Conservation (phyloP, 2,329 filamentous ascomycete species). For the Pseudogymnoascus destructans region DNA sequence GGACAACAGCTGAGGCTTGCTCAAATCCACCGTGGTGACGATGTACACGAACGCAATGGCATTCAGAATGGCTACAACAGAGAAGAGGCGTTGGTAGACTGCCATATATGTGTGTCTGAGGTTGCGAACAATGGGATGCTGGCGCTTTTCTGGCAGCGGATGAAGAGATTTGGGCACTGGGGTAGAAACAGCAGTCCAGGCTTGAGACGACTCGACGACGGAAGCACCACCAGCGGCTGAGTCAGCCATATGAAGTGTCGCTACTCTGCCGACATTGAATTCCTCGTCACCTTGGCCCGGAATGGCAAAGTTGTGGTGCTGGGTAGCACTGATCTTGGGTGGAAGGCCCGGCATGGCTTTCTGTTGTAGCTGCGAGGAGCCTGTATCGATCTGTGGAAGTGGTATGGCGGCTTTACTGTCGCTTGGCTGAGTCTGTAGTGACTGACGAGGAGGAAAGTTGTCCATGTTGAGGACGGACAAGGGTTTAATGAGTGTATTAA, state of each 20-base stretch:
- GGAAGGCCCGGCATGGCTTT: neutral
- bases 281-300: neutral
- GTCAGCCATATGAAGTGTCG: neutral
- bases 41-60: slow-evolving; percentile 31
- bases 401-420: neutral
- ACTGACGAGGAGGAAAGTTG: neutral
- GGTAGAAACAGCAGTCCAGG: neutral
- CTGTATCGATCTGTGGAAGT: neutral
- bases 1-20: neutral
- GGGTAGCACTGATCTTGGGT: neutral
- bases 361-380: neutral
- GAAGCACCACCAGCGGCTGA: neutral
- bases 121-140: slow-evolving; percentile 11
- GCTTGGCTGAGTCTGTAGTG: neutral
- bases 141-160: neutral
- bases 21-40: slow-evolving; percentile 12
- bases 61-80: slow-evolving; percentile 38
- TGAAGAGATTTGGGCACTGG: neutral
- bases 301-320: neutral
- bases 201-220: neutral
- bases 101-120: slow-evolving; percentile 31
- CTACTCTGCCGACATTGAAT: neutral
- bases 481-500: neutral
- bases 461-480: neutral
- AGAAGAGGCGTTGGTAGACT: slow-evolving; percentile 44